A percentile compares a stretch with the other conserved stretches of the same genome.
These are phyloP conservation scores for Psilocybe tampanensis DNA, from an alignment of 768 basidiomycete genomes.

Conservation along the genomic window DNA sequence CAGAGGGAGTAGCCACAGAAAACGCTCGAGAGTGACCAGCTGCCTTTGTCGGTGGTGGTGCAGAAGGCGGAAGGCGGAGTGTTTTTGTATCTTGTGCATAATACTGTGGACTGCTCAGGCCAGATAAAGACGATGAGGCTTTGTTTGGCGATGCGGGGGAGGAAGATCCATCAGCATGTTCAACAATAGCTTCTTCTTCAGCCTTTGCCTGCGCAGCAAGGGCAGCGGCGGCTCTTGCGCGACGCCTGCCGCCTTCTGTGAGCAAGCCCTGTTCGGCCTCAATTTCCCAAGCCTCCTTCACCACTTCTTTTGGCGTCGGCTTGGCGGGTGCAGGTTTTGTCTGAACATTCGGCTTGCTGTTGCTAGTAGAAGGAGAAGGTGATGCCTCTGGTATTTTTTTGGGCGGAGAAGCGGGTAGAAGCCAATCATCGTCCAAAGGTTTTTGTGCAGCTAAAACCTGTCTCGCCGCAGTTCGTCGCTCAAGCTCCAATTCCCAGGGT, in stretches of 20 bases:
- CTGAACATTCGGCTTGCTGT: conserved; percentile 1
- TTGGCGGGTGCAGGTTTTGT: conserved; percentile 10
- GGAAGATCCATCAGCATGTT: conserved; percentile 15
- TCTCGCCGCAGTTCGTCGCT: conserved; percentile 50
- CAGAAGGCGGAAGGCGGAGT: conserved; percentile 65
- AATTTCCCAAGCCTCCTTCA: conserved; percentile 80
- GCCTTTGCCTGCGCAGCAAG: conserved; percentile 23
- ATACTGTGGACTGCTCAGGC: conserved; percentile 59
- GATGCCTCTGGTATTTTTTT: conserved; percentile 10
- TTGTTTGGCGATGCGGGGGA: conserved; percentile 8
- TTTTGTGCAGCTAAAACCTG: conserved; percentile 20
- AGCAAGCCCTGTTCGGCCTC: conserved; percentile 76
- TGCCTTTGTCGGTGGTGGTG: conserved; percentile 52
- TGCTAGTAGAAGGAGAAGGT: conserved; percentile 6
- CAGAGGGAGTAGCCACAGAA: conserved; percentile 46
- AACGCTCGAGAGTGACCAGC: conserved; percentile 62
- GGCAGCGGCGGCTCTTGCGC: conserved; percentile 59
- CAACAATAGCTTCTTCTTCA: conserved; percentile 1
- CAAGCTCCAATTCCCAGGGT: conserved; percentile 79
- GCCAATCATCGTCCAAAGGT: conserved; percentile 21
- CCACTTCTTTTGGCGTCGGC: conserved; percentile 31
- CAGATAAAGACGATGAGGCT: conserved; percentile 27
- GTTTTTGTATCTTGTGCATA: conserved; percentile 58
- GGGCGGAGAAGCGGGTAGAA: conserved; percentile 1
- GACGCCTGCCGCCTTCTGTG: conserved; percentile 73